A percentile compares a stretch with the other conserved stretches of the same genome.
Evolutionary conservation across 768 basidiomycete genomes (phyloP).

Genomic region (Collybiopsis confluens): DNA sequence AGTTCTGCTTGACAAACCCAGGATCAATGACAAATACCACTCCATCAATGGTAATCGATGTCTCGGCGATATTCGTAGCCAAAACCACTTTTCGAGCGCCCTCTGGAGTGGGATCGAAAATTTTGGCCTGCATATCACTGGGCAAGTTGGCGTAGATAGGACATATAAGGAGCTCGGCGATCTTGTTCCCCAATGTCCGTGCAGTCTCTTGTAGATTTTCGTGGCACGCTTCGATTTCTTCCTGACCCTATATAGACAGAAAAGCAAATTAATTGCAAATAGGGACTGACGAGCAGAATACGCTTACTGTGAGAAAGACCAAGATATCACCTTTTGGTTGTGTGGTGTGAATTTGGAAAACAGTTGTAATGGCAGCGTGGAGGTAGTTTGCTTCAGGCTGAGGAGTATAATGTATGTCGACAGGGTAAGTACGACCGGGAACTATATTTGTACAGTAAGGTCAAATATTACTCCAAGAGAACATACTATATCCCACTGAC

Average conservation of each 20-base stretch:
- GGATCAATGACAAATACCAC: conserved; percentile 99
- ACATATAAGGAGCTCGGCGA: conserved; percentile 89
- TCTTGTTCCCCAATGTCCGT: conserved; percentile 92
- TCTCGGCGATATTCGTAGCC: conserved; percentile 99
- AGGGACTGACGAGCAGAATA: background rate
- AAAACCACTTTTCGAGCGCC: conserved; percentile 96
- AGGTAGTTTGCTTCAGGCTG: conserved; percentile 99
- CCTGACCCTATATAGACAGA: conserved; percentile 72
- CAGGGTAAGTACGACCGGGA: conserved; percentile 94
- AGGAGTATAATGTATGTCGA: conserved; percentile 98
- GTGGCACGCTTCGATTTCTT: conserved; percentile 96
- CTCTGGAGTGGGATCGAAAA: conserved; percentile 97
- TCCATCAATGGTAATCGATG: conserved; percentile 98
- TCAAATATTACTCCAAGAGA: no score
- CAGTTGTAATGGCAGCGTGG: conserved; percentile 96
- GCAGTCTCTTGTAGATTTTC: conserved; percentile 96
- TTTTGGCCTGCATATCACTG: conserved; percentile 99
- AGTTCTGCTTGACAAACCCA: conserved; percentile 98
- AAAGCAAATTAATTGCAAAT: conserved; percentile 7
- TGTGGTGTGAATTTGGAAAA: conserved; percentile 98
- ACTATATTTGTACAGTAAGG: no score
- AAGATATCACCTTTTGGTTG: conserved; percentile 97
- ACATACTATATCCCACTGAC: conserved; percentile 45
- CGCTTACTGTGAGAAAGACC: conserved; percentile 87
- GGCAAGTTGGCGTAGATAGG: conserved; percentile 99